These are phyloP conservation scores for Pilaira anomala DNA, from an alignment of 192 early-diverging fungal species.

Conservation along the genomic window DNA sequence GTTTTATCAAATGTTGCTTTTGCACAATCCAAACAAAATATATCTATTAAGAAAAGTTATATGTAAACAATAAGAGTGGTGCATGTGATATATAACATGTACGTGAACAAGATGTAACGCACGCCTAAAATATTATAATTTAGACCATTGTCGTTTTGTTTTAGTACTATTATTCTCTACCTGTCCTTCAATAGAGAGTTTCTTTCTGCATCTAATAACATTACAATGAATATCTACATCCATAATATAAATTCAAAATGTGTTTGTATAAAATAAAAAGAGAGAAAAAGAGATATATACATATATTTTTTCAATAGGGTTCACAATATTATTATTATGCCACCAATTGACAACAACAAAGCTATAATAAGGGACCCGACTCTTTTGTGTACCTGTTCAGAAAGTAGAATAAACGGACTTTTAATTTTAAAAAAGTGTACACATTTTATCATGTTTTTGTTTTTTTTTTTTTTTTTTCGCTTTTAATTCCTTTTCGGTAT, in stretches of 20 bases:
- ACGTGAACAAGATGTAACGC: constrained; percentile 69
- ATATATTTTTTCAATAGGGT: too few relatives aligned
- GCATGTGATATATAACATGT: constrained; percentile 15
- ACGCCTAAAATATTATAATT: constrained; percentile 33
- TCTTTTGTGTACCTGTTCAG: too few relatives aligned
- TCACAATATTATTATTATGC: too few relatives aligned
- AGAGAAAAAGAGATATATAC: too few relatives aligned
- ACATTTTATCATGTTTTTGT: neutral
- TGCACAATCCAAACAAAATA: constrained; percentile 66
- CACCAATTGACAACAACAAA: too few relatives aligned
- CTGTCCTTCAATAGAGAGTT: constrained; percentile 34
- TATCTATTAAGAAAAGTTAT: constrained; percentile 39
- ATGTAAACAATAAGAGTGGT: neutral
- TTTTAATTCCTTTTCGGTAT: constrained; percentile 1
- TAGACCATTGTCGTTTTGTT: too few relatives aligned
- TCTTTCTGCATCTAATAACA: constrained; percentile 39
- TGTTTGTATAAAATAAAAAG: neutral
- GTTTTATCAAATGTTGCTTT: constrained; percentile 45
- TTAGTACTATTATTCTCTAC: constrained; percentile 15
- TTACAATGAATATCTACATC: constrained; percentile 46
- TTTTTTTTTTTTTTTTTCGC: neutral
- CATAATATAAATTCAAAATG: neutral
- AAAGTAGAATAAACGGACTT: too few relatives aligned
- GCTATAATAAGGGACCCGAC: too few relatives aligned
- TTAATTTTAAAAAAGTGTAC: too few relatives aligned